Evolutionary conservation across 371 early-diverging fungal species (phyloP), one percentile per base, ranked within the genome.

Genomic region (Apophysomyces elegans): DNA sequence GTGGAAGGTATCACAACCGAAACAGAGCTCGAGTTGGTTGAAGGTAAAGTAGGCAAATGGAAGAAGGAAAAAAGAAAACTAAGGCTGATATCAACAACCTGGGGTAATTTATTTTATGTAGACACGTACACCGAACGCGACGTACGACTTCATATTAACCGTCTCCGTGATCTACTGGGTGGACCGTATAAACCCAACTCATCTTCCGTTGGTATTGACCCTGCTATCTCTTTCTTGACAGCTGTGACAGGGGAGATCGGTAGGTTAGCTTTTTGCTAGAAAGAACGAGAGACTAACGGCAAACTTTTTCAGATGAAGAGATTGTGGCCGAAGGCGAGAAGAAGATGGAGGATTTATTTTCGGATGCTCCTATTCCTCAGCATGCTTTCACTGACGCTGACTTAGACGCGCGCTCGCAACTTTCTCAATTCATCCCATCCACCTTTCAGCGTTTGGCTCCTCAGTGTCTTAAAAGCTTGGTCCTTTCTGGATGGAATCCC

Each of bases 401-500:
- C 58, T 70, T 89, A 43, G 59, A 78, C n/a, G 83, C 78, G 18
- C 69, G 65, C 14, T 71, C 78, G 13, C 73, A 84, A 36, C 83
- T 93, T 8, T 77, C 84, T 36, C 83, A 83, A 11, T 85, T 90
- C 46, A 79, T 86, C 5, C 88, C 90, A 35, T 71, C 69, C 35
- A 72, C 74, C 9, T 85, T 91, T 47, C 75, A 84, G 58, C 73
- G 85, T 44, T 63, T 73, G 13, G 81, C 84, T 12, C 88, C 90
- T 12, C 84, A 86, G 70, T 93, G 93, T 56, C 69, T 97, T 66
- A 90, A 90, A 68, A 85, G 86, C 66, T 69, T 97, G 58, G 65
- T 87, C 12, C 74, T 95, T 37, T 96, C 96, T 59, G 89, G 91
- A 16, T 96, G 96, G 96, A 96, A 96, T 73, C 96, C 96, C 32